phyloP scores from a whole-genome alignment of 2,329 filamentous ascomycete species.

The Taxawa tesnikishii region DNA sequence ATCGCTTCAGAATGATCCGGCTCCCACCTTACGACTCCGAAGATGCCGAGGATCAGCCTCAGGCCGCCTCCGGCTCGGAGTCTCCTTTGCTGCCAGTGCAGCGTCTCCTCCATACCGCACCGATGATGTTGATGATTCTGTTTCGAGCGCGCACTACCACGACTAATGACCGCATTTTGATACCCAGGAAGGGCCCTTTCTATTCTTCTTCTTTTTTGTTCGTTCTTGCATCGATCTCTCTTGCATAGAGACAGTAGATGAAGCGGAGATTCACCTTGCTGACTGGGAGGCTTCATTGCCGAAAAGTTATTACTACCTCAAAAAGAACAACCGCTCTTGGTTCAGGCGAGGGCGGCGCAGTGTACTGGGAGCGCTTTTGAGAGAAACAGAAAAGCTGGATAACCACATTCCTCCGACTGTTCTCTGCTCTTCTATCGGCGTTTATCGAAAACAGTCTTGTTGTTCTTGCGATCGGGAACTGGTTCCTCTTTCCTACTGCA shows the following conservation, averaged over 20 bases:
- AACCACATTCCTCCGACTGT: neutral
- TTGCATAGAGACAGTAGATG: neutral
- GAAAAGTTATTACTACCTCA: neutral
- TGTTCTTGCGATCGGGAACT: neutral
- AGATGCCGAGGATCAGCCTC: constrained; percentile 2
- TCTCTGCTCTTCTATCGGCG: too few relatives aligned
- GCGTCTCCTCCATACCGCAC: constrained; percentile 7
- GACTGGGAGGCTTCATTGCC: neutral
- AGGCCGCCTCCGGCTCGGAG: constrained; percentile 5
- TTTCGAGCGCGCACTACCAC: neutral
- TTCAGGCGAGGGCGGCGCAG: neutral
- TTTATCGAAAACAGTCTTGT: too few relatives aligned
- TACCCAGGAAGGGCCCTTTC: neutral
- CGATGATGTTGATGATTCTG: constrained; percentile 3
- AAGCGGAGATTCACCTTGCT: neutral
- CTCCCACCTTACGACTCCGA: constrained; percentile 20
- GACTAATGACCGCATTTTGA: neutral
- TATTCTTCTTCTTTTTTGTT: neutral
- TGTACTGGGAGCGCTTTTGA: neutral
- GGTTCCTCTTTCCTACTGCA: too few relatives aligned
- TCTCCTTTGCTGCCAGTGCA: neutral
- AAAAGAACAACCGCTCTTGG: neutral
- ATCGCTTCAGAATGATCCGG: constrained; percentile 53
- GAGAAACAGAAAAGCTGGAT: neutral
- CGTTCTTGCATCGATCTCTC: neutral